phyloP scores from a whole-genome alignment of 2,329 filamentous ascomycete species.

The Lasiodiplodia sp. region DNA sequence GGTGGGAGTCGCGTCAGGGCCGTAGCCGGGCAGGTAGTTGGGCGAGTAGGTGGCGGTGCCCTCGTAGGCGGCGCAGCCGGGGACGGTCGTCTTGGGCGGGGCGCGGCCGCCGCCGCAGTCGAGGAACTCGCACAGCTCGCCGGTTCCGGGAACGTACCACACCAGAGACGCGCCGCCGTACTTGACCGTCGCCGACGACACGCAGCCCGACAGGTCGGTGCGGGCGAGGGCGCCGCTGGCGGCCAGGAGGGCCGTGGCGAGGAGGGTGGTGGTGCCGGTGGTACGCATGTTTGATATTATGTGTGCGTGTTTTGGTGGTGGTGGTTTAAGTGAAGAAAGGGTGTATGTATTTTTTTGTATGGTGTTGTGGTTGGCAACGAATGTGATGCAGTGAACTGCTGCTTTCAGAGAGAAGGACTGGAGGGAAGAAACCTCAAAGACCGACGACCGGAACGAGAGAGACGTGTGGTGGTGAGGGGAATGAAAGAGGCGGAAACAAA shows the following conservation, averaged over 20 bases:
- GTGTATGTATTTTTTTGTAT: background rate
- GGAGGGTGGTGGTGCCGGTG: conserved; percentile 35
- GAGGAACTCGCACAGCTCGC: conserved; percentile 69
- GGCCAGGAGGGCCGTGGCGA: conserved; percentile 41
- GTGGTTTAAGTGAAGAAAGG: background rate
- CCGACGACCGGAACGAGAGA: conserved; percentile 20
- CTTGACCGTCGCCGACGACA: conserved; percentile 45
- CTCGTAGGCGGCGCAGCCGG: conserved; percentile 64
- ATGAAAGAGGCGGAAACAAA: background rate
- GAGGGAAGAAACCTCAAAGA: background rate
- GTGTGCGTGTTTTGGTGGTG: background rate
- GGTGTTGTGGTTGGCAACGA: conserved; percentile 1
- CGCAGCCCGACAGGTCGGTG: conserved; percentile 54
- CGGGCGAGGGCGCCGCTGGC: conserved; percentile 40
- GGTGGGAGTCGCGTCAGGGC: conserved; percentile 27
- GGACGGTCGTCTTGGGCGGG: conserved; percentile 68
- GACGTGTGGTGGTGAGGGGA: conserved; percentile 10
- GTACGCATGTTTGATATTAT: conserved; percentile 32
- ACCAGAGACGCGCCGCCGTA: conserved; percentile 56
- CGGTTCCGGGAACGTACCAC: conserved; percentile 69
- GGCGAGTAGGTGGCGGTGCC: conserved; percentile 65
- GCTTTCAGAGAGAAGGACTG: background rate
- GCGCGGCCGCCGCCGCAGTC: conserved; percentile 74
- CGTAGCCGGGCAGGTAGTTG: conserved; percentile 53
- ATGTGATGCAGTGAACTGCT: conserved; percentile 18